Conservation (phyloP, 2,329 filamentous ascomycete species). For the Spiromastix sp. region DNA sequence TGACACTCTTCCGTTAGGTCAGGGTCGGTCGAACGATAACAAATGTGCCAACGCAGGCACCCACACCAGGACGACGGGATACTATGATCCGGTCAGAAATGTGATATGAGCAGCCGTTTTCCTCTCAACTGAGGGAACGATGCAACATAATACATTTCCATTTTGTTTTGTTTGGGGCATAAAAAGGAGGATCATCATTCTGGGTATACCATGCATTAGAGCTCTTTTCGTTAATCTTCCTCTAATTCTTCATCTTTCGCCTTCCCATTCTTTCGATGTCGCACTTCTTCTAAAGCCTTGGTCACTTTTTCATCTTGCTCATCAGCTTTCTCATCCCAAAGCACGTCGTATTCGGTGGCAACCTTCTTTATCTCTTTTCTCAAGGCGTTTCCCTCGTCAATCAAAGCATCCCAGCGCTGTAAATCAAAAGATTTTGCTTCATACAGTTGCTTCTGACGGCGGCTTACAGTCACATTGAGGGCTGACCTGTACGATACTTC, state of each 20-base stretch:
- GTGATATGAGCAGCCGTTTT: slow-evolving; percentile 19
- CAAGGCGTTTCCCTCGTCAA: slow-evolving; percentile 69
- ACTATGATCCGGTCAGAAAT: slow-evolving; percentile 34
- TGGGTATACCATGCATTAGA: too few species aligned
- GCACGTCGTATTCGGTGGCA: slow-evolving; percentile 79
- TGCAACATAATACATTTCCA: too few species aligned
- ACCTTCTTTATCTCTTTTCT: slow-evolving; percentile 69
- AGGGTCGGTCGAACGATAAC: slow-evolving; percentile 15
- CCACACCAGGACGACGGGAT: slow-evolving; percentile 19
- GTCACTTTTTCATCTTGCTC: slow-evolving; percentile 54
- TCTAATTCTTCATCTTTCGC: background rate
- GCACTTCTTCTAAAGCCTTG: slow-evolving; percentile 25
- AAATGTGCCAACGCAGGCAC: slow-evolving; percentile 15
- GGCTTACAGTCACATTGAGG: slow-evolving; percentile 75
- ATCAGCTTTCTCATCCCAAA: slow-evolving; percentile 68
- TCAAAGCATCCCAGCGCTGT: slow-evolving; percentile 63
- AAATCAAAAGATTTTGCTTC: slow-evolving; percentile 64
- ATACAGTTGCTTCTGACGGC: slow-evolving; percentile 68
- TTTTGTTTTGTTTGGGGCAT: too few species aligned
- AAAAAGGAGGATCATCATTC: too few species aligned
- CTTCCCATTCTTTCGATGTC: slow-evolving; percentile 2
- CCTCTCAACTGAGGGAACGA: slow-evolving; percentile 12
- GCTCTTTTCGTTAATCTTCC: too few species aligned
- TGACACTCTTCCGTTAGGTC: slow-evolving; percentile 9
- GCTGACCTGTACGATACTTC: slow-evolving; percentile 81